Evolutionary conservation across 805 yeast genomes (phyloP).

Genomic region (Scheffersomyces stipitis): DNA sequence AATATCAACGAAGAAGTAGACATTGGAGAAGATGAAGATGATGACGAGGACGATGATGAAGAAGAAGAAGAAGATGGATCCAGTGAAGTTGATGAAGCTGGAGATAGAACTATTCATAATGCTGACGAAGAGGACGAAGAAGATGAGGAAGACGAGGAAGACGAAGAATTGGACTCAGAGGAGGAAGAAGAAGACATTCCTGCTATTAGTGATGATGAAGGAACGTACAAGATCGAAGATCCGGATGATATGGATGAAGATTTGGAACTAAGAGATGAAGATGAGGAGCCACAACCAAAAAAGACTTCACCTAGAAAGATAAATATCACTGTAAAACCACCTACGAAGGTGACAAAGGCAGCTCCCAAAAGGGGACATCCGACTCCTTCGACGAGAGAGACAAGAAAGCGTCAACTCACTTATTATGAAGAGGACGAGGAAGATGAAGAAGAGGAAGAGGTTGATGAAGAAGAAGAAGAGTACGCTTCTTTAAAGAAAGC

Average conservation of each 20-base stretch:
- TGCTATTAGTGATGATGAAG: conserved; percentile 30
- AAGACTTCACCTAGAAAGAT: conserved; percentile 5
- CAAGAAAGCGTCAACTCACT: conserved; percentile 36
- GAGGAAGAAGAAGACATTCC: conserved; percentile 22
- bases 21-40: conserved; percentile 16
- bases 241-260: conserved; percentile 39
- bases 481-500: not conserved
- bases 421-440: conserved; percentile 38
- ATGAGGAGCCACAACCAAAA: conserved; percentile 22
- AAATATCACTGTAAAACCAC: conserved; percentile 6
- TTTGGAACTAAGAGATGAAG: conserved; percentile 32
- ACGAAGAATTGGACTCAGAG: conserved; percentile 9
- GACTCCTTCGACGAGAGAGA: conserved; percentile 18
- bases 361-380: not conserved
- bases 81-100: conserved; percentile 13
- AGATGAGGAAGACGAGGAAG: conserved; percentile 20
- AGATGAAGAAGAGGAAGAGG: conserved; percentile 27
- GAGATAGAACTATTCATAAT: not conserved
- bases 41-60: conserved; percentile 14
- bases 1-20: conserved; percentile 5
- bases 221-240: conserved; percentile 30
- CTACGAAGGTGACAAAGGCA: conserved; percentile 6
- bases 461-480: conserved; percentile 14
- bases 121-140: conserved; percentile 18
- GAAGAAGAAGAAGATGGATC: conserved; percentile 11